Evolutionary conservation across 768 basidiomycete species (phyloP), one percentile per base, ranked within the genome.

Genomic region (Heimioporus sp.): DNA sequence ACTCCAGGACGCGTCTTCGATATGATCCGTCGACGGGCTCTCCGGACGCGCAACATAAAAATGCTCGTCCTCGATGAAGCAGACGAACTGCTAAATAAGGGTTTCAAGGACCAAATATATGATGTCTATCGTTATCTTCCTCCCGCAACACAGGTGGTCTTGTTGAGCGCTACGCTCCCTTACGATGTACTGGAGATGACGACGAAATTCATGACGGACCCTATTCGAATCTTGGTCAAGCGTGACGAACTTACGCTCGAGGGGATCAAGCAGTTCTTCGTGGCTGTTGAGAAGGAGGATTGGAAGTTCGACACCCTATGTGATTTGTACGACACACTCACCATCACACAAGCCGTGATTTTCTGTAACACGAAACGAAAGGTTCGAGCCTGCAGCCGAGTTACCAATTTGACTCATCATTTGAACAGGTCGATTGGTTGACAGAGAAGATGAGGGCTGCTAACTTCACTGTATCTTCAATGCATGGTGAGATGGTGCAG

Each of bases 241-340:
- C 92, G 94, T 87, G 95, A 98, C 66, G 96, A 99, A 73, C 81
- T 98, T 80, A 97, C 96, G 46, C 79, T 98, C 51, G 96, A 99
- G 65, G 90, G 90, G 10, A 94, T 95, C 75, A 94, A 94, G 64
- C 92, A 96, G 68, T 95, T 95, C 75, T 94, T 94, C 78, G 92
- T 99, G 46, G 96, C 95, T 42, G 96, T 99, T 50, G 96, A 98
- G 74, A 97, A 98, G 75, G 96, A 99, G 72, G 96, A 99, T 67
- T 98, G 95, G 95, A 99, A 99, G 69, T 95, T 97, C 65, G 95
- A 98, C 73, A 98, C 95, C 0, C 80, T 99, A 31, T 97, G 91
- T 67, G 96, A 97, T 74, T 75, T 99, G 43, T 98, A 97, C 73
- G 96, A 98, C 71, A 98, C 96, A 28, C 84, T 99, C 59, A 98